phyloP scores from a whole-genome alignment of 352 stramenopile species.

The Globisporangium cystogenes region DNA sequence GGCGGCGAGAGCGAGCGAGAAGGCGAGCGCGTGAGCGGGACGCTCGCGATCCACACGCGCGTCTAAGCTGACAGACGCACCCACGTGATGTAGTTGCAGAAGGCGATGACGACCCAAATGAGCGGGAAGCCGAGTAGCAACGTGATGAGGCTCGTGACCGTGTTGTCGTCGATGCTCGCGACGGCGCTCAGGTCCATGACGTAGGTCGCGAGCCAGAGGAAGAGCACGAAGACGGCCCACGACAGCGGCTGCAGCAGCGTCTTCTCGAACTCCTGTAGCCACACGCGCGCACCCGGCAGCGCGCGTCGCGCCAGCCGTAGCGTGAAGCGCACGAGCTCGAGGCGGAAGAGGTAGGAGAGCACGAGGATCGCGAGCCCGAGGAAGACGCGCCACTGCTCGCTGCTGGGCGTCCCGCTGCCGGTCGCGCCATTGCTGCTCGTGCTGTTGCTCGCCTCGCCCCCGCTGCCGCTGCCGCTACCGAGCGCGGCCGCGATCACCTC shows the following conservation, averaged over 20 bases:
- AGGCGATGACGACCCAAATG: slow-evolving; percentile 73
- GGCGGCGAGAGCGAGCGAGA: no score
- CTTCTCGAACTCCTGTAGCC: slow-evolving; percentile 84
- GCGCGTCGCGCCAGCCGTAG: slow-evolving; percentile 59
- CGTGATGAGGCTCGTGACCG: slow-evolving; percentile 45
- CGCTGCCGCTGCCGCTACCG: background rate
- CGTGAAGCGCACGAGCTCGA: slow-evolving; percentile 73
- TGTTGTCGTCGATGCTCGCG: slow-evolving; percentile 32
- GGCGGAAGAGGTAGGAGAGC: slow-evolving; percentile 61
- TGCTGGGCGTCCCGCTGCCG: slow-evolving; percentile 20
- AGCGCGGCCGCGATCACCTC: background rate
- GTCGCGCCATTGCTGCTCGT: background rate
- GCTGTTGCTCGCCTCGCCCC: background rate
- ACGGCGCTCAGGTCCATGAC: slow-evolving; percentile 56
- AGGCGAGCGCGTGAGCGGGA: no score
- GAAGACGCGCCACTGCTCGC: slow-evolving; percentile 73
- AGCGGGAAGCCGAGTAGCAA: slow-evolving; percentile 67
- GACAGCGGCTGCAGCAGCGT: slow-evolving; percentile 66
- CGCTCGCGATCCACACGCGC: no score
- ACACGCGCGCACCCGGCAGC: slow-evolving; percentile 51
- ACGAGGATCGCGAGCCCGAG: slow-evolving; percentile 66
- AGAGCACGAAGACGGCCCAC: slow-evolving; percentile 78
- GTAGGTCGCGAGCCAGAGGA: slow-evolving; percentile 60
- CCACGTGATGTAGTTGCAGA: slow-evolving; percentile 83
- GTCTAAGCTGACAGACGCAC: no score